phyloP scores from a whole-genome alignment of 169 alveolate genomes.

The Eimeria acervulina region DNA sequence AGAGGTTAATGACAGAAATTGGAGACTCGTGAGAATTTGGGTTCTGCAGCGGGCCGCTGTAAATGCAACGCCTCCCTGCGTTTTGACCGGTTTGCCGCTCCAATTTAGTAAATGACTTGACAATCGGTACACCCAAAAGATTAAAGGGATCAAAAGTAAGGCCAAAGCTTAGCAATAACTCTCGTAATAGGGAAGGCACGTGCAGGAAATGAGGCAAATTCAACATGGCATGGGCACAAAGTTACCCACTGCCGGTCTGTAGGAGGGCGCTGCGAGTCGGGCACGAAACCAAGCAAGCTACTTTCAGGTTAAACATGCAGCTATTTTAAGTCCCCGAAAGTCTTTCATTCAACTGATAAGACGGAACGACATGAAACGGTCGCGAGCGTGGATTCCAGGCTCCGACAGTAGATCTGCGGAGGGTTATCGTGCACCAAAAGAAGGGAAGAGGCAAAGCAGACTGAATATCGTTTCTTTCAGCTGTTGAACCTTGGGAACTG shows the following conservation, averaged over 20 bases:
- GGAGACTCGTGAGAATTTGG: neutral
- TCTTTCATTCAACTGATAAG: neutral
- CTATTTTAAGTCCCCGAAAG: neutral
- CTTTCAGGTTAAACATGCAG: neutral
- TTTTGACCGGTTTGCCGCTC: neutral
- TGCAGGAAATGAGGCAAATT: neutral
- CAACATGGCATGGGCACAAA: neutral
- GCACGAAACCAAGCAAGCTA: neutral
- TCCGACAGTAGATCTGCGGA: neutral
- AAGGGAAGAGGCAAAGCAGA: neutral
- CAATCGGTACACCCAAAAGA: neutral
- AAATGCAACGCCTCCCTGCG: neutral
- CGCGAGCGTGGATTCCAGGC: neutral
- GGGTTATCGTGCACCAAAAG: neutral
- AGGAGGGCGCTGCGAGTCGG: neutral
- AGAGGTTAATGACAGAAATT: neutral
- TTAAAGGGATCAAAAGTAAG: neutral
- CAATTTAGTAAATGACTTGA: neutral
- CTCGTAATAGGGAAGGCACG: neutral
- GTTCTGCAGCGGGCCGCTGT: neutral
- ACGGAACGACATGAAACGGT: neutral
- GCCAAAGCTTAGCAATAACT: neutral
- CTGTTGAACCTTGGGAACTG: neutral
- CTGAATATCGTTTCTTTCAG: neutral
- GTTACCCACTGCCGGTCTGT: neutral